These are phyloP conservation scores for Tephrocybe sp. DNA, from an alignment of 768 basidiomycete genomes.

Conservation along the genomic window DNA sequence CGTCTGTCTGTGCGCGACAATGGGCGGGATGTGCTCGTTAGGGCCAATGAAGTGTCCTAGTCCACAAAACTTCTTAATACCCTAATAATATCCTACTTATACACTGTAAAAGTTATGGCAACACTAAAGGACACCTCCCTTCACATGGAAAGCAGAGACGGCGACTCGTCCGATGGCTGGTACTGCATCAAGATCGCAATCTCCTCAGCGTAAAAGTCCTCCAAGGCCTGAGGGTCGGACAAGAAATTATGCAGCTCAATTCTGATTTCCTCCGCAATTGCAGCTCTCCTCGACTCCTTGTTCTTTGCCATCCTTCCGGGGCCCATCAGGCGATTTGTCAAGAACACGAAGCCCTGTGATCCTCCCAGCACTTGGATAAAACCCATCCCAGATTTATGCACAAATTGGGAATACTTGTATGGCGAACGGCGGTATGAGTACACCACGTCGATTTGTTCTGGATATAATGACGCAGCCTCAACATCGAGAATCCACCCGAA, in stretches of 20 bases:
- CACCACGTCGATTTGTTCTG: constrained; percentile 76
- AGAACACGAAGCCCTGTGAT: constrained; percentile 77
- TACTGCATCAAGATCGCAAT: constrained; percentile 40
- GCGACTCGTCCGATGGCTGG: constrained; percentile 39
- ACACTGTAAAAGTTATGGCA: not conserved
- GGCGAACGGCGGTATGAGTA: constrained; percentile 86
- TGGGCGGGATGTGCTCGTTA: no score
- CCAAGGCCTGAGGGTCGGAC: constrained; percentile 48
- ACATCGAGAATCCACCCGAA: constrained; percentile 85
- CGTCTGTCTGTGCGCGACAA: constrained; percentile 15
- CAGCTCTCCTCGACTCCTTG: constrained; percentile 54
- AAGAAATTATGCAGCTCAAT: constrained; percentile 64
- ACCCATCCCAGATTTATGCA: constrained; percentile 86
- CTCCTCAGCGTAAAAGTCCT: constrained; percentile 72
- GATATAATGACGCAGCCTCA: constrained; percentile 75
- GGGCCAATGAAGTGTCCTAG: no score
- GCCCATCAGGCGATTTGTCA: constrained; percentile 84
- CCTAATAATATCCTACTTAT: not conserved
- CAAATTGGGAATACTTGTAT: constrained; percentile 85
- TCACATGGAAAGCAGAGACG: constrained; percentile 49
- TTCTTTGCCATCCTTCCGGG: constrained; percentile 63
- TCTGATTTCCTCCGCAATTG: constrained; percentile 61
- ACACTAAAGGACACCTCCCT: not conserved
- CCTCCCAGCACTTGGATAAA: constrained; percentile 88
- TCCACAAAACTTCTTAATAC: no score